Conservation (phyloP, 2,329 filamentous ascomycete species). For the Waltergamsia citrina region DNA sequence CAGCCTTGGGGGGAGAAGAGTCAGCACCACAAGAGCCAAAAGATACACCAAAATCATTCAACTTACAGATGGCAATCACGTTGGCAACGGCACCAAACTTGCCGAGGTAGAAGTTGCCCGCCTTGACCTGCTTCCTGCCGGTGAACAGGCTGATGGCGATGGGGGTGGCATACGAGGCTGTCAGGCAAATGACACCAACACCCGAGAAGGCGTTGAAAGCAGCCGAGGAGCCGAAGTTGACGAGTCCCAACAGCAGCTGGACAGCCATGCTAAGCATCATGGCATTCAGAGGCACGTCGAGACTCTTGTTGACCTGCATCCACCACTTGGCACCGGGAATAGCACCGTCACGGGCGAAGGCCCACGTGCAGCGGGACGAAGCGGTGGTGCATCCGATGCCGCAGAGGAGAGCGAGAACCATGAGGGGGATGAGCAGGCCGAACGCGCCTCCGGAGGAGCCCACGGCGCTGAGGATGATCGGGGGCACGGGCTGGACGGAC, state of each 20-base stretch:
- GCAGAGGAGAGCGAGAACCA: conserved; percentile 57
- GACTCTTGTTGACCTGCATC: conserved; percentile 49
- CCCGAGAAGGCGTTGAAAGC: conserved; percentile 68
- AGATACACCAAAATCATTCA: not conserved
- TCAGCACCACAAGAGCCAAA: conserved; percentile 7
- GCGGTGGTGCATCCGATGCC: conserved; percentile 63
- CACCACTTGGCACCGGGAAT: conserved; percentile 54
- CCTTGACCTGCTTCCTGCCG: conserved; percentile 48
- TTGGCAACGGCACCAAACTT: conserved; percentile 53
- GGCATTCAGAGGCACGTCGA: conserved; percentile 59
- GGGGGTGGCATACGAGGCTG: conserved; percentile 57
- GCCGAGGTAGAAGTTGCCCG: conserved; percentile 52
- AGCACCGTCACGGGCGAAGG: conserved; percentile 61
- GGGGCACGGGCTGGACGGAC: conserved; percentile 53
- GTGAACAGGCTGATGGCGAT: conserved; percentile 54
- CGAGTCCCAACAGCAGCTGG: conserved; percentile 52
- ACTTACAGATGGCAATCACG: conserved; percentile 52
- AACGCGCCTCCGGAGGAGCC: conserved; percentile 53
- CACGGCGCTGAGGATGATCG: conserved; percentile 53
- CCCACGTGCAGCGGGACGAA: conserved; percentile 58
- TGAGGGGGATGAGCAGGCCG: conserved; percentile 51
- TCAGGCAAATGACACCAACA: conserved; percentile 61
- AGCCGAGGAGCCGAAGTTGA: conserved; percentile 60
- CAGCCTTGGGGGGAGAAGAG: conserved; percentile 34
- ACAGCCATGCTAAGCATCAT: conserved; percentile 64